Base-by-base conservation (phyloP, 2,329 filamentous ascomycete genomes). In the Trichoderma sp. region DNA sequence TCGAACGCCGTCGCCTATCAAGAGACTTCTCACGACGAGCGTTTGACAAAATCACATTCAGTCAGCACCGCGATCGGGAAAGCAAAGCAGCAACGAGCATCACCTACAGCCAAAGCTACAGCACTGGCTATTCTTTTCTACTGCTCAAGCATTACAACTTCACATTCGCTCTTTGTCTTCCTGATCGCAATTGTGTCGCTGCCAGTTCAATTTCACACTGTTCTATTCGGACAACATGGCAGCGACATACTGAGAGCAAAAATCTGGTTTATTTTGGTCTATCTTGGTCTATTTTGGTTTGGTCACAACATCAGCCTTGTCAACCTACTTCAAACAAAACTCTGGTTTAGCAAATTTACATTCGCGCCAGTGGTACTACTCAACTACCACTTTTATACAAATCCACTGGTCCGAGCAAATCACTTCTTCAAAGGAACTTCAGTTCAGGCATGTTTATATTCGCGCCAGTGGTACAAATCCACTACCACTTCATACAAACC, bases 11-110 rank as follows among this genome's bases (percentile, higher is more conserved):
- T 68, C 65, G 24, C 52, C 37, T 40, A 40, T 58, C 27, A 5
- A 62, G n/a, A 24, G 14, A 37, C 13, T 47, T 24, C 24, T 60
- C 43, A 68, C 31, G 56, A 53, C 33, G 37, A 53, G 65, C 33
- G n/a, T 43, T 52, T 43, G 56, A 35, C 56, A 52, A 29, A 47
- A 35, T 43, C 8, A 67, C 40, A 68, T 55, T 37, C 55, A 59
- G 52, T 66, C 63, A 49, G 63, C 63, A 66, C 8, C 21, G 37
- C 63, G 53, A 57, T 49, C 52, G 63, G 63, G 62, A 43, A 37
- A 33, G 52, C 62, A 33, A 31, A 56, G 49, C 52, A 16, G 52
- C 37, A 56, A 29, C 19, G n/a, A 65, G 21, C 16, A 21, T 14
- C n/a, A 53, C 4, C 24, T 43, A 56, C 35, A 64, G 24, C 19